These are phyloP conservation scores for Sanguinoderma infundibulare DNA, from an alignment of 1,284 basidiomycete species.

Conservation along the genomic window DNA sequence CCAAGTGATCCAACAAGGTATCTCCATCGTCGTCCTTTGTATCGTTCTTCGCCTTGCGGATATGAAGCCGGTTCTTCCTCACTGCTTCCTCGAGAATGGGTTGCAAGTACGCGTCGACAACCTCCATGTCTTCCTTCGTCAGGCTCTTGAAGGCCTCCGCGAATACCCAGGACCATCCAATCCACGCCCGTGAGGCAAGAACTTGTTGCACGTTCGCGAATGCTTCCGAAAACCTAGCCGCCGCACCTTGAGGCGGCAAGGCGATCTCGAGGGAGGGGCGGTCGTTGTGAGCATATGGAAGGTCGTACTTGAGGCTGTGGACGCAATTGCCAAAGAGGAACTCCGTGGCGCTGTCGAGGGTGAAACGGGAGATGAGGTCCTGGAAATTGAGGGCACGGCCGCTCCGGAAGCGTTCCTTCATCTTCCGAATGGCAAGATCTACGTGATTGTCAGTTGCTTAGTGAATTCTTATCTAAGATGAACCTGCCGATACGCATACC, in stretches of 20 bases:
- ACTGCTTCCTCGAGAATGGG: conserved; percentile 47
- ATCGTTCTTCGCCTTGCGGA: conserved; percentile 13
- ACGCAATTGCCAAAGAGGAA: conserved; percentile 46
- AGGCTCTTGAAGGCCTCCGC: conserved; percentile 17
- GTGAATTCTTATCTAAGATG: background rate
- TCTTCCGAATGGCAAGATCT: conserved; percentile 18
- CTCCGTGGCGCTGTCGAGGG: conserved; percentile 44
- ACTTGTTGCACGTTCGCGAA: conserved; percentile 45
- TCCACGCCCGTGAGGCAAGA: conserved; percentile 35
- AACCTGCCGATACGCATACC: conserved; percentile 1
- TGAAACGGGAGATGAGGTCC: conserved; percentile 43
- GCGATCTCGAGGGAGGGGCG: background rate
- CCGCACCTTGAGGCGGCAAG: background rate
- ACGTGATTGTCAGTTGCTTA: background rate
- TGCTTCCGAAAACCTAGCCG: conserved; percentile 33
- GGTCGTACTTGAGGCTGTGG: conserved; percentile 33
- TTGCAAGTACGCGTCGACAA: conserved; percentile 31
- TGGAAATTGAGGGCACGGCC: conserved; percentile 20
- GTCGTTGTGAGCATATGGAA: conserved; percentile 37
- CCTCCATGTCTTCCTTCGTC: conserved; percentile 21
- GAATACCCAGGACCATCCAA: conserved; percentile 35
- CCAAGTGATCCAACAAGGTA: conserved; percentile 45
- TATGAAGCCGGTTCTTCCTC: conserved; percentile 30
- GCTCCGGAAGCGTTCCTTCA: conserved; percentile 17
- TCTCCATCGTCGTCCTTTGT: conserved; percentile 27